These are phyloP conservation scores for Evansstolkia leycettana DNA, from an alignment of 495 filamentous ascomycete species.

Conservation along the genomic window DNA sequence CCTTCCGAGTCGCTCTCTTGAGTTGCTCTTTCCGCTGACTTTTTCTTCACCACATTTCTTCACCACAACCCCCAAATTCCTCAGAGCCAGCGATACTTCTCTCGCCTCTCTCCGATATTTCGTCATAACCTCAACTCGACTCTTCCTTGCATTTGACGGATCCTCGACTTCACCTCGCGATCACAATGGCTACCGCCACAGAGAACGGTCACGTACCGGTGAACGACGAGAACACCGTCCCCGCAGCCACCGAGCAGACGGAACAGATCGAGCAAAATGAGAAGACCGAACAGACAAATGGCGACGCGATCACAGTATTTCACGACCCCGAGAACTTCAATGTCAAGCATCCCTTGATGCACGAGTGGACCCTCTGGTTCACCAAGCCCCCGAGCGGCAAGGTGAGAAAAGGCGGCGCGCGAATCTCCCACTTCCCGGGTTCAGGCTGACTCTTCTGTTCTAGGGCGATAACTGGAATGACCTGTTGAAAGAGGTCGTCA, in stretches of 20 bases:
- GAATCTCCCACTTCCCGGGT: not conserved
- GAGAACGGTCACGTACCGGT: constrained; percentile 29
- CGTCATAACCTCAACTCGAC: constrained; percentile 5
- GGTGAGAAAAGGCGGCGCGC: constrained; percentile 36
- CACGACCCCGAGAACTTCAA: constrained; percentile 97
- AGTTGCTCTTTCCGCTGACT: constrained; percentile 20
- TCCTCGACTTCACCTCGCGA: too few relatives aligned
- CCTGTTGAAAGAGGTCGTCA: constrained; percentile 93
- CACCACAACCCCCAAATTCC: constrained; percentile 16
- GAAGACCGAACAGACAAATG: constrained; percentile 22
- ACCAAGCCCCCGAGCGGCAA: constrained; percentile 97
- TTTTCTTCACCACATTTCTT: constrained; percentile 3
- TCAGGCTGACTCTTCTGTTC: not conserved
- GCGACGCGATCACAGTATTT: constrained; percentile 77
- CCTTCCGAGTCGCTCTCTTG: not conserved
- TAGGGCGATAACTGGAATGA: constrained; percentile 98
- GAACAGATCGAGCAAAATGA: constrained; percentile 23
- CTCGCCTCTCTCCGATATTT: constrained; percentile 14
- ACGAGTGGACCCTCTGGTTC: constrained; percentile 98
- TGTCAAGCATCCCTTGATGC: constrained; percentile 92
- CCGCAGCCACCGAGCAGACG: constrained; percentile 15
- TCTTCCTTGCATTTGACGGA: constrained; percentile 2
- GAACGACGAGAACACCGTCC: constrained; percentile 30
- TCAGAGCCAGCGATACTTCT: constrained; percentile 18
- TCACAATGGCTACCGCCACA: constrained; percentile 29